Evolutionary conservation across 495 filamentous ascomycete species (phyloP), one percentile per base, ranked within the genome.

Genomic region (Penicillium fimorum): DNA sequence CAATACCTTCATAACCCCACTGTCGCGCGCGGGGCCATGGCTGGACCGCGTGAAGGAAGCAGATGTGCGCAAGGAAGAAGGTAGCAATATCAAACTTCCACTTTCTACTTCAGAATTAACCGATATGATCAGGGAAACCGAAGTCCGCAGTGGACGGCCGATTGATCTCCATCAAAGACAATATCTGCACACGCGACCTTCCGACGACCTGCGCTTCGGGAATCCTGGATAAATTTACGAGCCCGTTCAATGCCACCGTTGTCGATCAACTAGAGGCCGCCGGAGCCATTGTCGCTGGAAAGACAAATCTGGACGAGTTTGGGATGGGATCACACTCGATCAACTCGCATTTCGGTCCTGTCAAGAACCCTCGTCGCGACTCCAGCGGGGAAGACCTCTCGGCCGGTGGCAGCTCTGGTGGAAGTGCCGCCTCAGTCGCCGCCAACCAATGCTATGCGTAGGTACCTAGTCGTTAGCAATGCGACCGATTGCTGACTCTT

Each of bases 221-320:
- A n/a, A 84, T 89, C 50, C 78, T 96, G n/a, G 63, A 82, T n/a
- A 72, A 73, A 51, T 87, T 88, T 71, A 68, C 62, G 44, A 89
- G 84, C 56, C 95, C 95, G 20, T 94, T 88, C 70, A 82, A 90
- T 67, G 92, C 94, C 8, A 93, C 89, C 4, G 90, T 96, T 33
- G 83, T 96, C 29, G 65, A 79, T 45, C 76, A 77, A 63, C 78
- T 96, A 44, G 79, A 82, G 59, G 64, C 76, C 47, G 78, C 84
- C 20, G 90, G 90, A 38, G 86, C 85, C 5, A 68, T 79, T 18
- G 67, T 96, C 4, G 77, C 83, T 15, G 88, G 87, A 8, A 97
- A 96, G 69, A 91, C 91, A 0, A 96, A 96, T 70, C 79, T 98
- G 62, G 94, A 98, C 77, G 94, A 97, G 67, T 98, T 97, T 72